Base-by-base conservation (phyloP, 345 rosid genomes). In the Dimocarpus longan region DNA sequence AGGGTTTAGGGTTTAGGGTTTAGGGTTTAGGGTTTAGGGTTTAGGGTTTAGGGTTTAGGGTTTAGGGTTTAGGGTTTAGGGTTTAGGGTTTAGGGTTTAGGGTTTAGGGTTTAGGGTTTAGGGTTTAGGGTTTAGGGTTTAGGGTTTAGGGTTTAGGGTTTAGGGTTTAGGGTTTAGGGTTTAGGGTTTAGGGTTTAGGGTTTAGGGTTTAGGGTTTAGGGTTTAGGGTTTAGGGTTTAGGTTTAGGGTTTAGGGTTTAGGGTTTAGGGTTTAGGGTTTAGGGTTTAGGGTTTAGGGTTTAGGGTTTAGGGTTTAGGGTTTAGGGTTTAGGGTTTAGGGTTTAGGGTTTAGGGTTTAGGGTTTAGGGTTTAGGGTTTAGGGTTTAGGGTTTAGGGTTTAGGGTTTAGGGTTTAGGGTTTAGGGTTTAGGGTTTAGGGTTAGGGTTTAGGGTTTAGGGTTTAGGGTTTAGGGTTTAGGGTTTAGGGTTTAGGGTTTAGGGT, bases 21-120 rank as follows among this genome's bases (percentile, higher is more conserved):
- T 78, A 32, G 57, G 76, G 70, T 60, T 71, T 78, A 42, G 63
- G 76, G 78, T 64, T 79, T 79, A 63, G 66, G 78, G 78, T 63
- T 79, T 79, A 64, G 66, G 73, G 73, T 73, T 79, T 79, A 71
- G 54, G 73, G 76, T 60, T 78, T 78, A 43, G 44, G 70, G 70
- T 78, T 78, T 78, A n/a, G n/a, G n/a, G n/a, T 79, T 79, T 73
- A 65, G 77, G 73, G 76, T 65, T 80, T 70, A 32, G 68, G 79
- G 75, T 74, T 80, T 68, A 26, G 73, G 70, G 70, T 74, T 66
- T 74, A 40, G 74, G 73, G 71, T 74, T 74, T 64, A n/a, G 54
- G 71, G 77, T 66, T 74, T 66, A 43, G 68, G 73, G 77, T 74
- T 74, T 66, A 39, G n/a, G 74, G 70, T 66, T 66, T 1, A n/a